Evolutionary conservation across 768 basidiomycete species (phyloP), one percentile per base, ranked within the genome.

Genomic region (Boletus huronensis): DNA sequence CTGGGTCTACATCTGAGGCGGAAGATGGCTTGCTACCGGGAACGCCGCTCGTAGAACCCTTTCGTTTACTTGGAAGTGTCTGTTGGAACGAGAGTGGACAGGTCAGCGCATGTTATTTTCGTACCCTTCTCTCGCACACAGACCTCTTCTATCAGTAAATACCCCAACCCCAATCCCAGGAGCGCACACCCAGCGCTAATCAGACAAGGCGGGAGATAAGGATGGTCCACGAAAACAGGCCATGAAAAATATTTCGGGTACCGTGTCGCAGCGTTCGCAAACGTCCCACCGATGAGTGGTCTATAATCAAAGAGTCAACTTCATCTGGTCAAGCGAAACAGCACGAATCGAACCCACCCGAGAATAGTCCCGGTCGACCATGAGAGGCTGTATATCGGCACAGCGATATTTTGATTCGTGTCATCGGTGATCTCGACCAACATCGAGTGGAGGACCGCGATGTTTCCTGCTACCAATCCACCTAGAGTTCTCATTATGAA

Each of bases 381-480:
- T 5, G 44, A 31, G 19, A 59, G 35, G 17, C 58, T 60, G 23
- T 60, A 60, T 34, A 55, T 50, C 13, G 58, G 44, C 6, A 60
- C 39, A 1, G 58, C 58, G 9, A 59, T 50, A 7, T 59, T 36
- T 38, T 55, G 58, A 5, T 59, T 60, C 11, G 48, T 60, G 6
- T 59, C 52, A 21, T 59, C 58, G 1, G 58, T 59, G 6, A 59
- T 50, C 43, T 59, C 58, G 8, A 36, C 52, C 19, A 59, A 42
- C 3, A 60, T 46, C 0, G 58, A 54, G 25, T 59, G 52, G 11
- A 59, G 6, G 3, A 60, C 58, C 2, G 58, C 58, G 3, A 50
- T 55, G 11, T 50, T 55, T 42, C 48, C 58, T 21, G 43, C 52
- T 4, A 50, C 11, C 21, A 55, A 50, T 44, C 59, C 58, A 52